phyloP scores from a whole-genome alignment of 352 stramenopile species.

The Phytophthora pinifolia region DNA sequence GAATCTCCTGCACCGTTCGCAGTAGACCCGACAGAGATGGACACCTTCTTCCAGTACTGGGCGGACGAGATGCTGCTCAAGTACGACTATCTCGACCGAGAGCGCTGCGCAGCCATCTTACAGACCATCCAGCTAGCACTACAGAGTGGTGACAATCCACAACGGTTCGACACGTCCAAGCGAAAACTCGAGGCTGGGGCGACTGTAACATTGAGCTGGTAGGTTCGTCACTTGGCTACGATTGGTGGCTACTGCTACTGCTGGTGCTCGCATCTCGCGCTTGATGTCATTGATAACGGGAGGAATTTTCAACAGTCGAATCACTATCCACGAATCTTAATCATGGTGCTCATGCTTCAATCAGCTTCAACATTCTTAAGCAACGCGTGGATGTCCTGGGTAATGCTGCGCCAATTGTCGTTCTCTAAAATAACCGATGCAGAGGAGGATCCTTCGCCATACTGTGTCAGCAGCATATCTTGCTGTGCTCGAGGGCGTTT shows the following conservation, averaged over 20 bases:
- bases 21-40: conserved; percentile 21
- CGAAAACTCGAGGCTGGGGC: background rate
- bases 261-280: conserved; percentile 51
- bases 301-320: too few species aligned
- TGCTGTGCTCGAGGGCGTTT: too few species aligned
- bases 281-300: conserved; percentile 84
- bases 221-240: conserved; percentile 7
- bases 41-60: conserved; percentile 35
- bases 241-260: conserved; percentile 3
- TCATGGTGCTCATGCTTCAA: too few species aligned
- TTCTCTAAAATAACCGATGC: too few species aligned
- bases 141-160: background rate
- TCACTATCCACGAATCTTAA: too few species aligned
- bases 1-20: background rate
- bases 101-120: conserved; percentile 30
- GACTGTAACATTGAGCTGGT: background rate
- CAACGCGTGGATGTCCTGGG: too few species aligned
- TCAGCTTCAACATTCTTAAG: too few species aligned
- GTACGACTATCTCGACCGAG: conserved; percentile 42
- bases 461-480: too few species aligned
- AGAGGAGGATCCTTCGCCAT: too few species aligned
- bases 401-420: too few species aligned
- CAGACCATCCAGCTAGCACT: conserved; percentile 19
- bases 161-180: too few species aligned
- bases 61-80: conserved; percentile 46